Evolutionary conservation across 2,329 filamentous ascomycete genomes (phyloP), one percentile per base, ranked within the genome.

Genomic region (Calonectria multiphialidica): DNA sequence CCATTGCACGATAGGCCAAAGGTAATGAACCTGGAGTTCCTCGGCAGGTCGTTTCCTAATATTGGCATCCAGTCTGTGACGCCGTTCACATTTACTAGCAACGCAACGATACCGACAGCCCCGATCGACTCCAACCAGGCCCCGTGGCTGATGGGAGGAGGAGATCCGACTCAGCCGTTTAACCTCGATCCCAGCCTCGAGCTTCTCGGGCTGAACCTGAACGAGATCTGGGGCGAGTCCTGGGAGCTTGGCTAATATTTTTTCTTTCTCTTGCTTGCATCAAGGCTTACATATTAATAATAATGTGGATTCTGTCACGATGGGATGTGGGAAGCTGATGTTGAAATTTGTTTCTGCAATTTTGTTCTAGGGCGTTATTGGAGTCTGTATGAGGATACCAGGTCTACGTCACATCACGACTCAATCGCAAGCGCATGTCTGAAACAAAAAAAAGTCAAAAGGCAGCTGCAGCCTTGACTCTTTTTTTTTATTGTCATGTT

Each of bases 111-210:
- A 68, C 76, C 83, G 57, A 75, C 83, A 16, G 81, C 80, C 45
- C 79, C 81, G 30, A 79, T 85, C 61, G 82, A 85, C 53, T 78
- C 83, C 28, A 74, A 76, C 25, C 75, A 82, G 47, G 80, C 80
- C 66, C 81, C 80, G 37, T 85, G 83, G 81, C 79, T 81, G 67
- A 76, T 84, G 49, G 78, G 78, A 55, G 73, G 70, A 40, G 77
- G 76, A 37, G 81, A 82, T 68, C 74, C 78, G 63, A 78, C 80
- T 30, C 83, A 84, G 75, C 83, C 81, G 0, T 86, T 88, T 57
- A 89, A 89, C 74, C 85, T 88, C 35, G 88, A 90, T 69, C 88
- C 88, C 71, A 89, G 86, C 75, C 84, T 90, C 62, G 88, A 90
- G 76, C 81, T 88, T 50, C 81, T 90, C 61, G 88, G 88, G 4